phyloP scores from a whole-genome alignment of 768 basidiomycete genomes.

The Clitopilus passeckerianus region DNA sequence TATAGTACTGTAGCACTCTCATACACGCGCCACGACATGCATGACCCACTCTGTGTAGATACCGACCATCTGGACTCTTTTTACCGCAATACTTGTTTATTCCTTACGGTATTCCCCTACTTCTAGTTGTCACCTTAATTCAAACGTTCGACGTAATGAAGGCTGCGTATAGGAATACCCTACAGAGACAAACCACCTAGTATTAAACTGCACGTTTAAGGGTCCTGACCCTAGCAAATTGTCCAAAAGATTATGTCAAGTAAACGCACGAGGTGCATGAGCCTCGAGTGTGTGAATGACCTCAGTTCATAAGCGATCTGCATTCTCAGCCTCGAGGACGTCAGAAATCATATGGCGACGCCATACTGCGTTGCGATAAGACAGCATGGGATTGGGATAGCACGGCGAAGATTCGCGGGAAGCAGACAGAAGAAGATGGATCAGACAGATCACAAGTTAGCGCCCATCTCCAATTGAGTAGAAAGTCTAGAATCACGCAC shows the following conservation, averaged over 20 bases:
- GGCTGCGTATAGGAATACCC: not conserved
- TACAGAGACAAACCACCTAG: not conserved
- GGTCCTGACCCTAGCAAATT: not conserved
- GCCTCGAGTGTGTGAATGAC: not conserved
- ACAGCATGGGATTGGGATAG: not conserved
- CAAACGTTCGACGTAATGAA: not conserved
- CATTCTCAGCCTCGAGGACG: not conserved
- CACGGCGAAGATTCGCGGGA: not conserved
- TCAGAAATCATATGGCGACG: not conserved
- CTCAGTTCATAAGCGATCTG: not conserved
- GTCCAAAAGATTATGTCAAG: not conserved
- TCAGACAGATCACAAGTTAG: not conserved
- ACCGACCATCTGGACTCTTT: not conserved
- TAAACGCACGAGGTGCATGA: not conserved
- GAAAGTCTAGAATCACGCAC: not conserved
- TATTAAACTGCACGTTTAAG: not conserved
- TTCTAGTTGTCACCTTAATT: not conserved
- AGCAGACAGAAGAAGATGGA: not conserved
- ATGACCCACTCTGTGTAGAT: not conserved
- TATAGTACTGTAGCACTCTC: not conserved
- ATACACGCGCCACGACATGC: not conserved
- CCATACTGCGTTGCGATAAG: not conserved
- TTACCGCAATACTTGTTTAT: not conserved
- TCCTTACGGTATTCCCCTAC: too few relatives aligned
- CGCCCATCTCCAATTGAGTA: not conserved